Base-by-base conservation (phyloP, 2,329 filamentous ascomycete genomes). In the Cryphonectria parasitica region DNA sequence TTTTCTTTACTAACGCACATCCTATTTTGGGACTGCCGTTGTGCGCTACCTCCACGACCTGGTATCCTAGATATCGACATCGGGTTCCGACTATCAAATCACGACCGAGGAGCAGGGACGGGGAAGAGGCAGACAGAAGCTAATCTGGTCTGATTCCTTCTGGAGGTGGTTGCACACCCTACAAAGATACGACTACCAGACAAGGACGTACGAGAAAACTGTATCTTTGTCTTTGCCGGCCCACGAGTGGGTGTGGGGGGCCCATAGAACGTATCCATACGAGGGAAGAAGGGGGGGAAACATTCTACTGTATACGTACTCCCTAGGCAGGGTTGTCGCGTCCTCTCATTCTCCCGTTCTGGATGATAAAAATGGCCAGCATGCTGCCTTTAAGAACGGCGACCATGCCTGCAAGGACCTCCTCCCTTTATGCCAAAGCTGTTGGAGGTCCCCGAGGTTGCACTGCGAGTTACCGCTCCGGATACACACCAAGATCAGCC, bases 81-180 rank as follows among this genome's bases (percentile, higher is more conserved):
- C 71, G 64, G 68, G 54, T 66, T 19, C 71, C 68, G 66, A 68
- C 25, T 25, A 66, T 68, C 66, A 45, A 68, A 70, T 68, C 71
- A 70, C 52, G 63, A 56, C 71, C 15, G 43, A 63, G 49, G n/a
- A 25, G 56, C 43, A 22, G 19, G 17, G 43, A 17, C 17, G 17
- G 17, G 43, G 10, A 1, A 11, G 8, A 22, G 45, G 7, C 45
- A n/a, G 45, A n/a, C 45, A n/a, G 45, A n/a, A 49, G 6, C 45
- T 49, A 49, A 49, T 49, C 45, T n/a, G 45, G 45, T n/a, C 45
- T 49, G 43, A 45, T 45, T 22, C 22, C 15, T 15, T 43, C 13
- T 15, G 43, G 19, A 6, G 6, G 43, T 45, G 17, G 43, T 5
- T 6, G 22, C 45, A 49, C 45, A 49, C 45, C 67, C 63, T n/a